A percentile compares a stretch with the other conserved stretches of the same genome.
phyloP scores from a whole-genome alignment of 257 asterid genomes.

The Thymus quinquecostatus region DNA sequence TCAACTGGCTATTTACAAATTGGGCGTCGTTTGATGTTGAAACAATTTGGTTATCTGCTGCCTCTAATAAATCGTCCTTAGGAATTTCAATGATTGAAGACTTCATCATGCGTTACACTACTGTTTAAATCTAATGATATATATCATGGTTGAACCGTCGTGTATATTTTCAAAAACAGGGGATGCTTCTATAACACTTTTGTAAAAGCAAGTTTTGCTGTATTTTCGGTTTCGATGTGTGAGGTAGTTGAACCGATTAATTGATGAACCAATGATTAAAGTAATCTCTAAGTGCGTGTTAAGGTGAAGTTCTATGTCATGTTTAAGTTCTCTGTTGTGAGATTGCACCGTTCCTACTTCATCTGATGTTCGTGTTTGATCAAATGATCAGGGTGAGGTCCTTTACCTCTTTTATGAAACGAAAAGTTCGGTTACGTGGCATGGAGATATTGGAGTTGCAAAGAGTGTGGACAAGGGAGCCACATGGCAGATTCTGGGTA shows the following conservation, averaged over 20 bases:
- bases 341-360: conserved; percentile 12
- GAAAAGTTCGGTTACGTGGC: conserved; percentile 80
- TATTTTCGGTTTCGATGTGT: not conserved
- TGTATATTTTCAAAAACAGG: not conserved
- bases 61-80: too few relatives aligned
- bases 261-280: not conserved
- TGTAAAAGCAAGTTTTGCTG: not conserved
- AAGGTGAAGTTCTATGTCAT: conserved; percentile 3
- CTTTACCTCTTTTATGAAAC: conserved; percentile 82
- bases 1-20: too few relatives aligned
- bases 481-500: conserved; percentile 89
- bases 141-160: too few relatives aligned
- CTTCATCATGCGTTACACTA: too few relatives aligned
- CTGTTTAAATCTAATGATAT: too few relatives aligned
- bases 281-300: not conserved
- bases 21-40: too few relatives aligned
- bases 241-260: not conserved
- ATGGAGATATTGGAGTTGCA: conserved; percentile 97
- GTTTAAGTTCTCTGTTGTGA: conserved; percentile 6
- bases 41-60: too few relatives aligned
- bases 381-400: conserved; percentile 65
- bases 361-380: conserved; percentile 31
- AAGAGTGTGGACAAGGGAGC: conserved; percentile 79
- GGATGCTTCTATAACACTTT: not conserved
- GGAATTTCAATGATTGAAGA: too few relatives aligned